These are phyloP conservation scores for Fraxinus excelsior DNA, from an alignment of 257 asterid species.

Conservation along the genomic window DNA sequence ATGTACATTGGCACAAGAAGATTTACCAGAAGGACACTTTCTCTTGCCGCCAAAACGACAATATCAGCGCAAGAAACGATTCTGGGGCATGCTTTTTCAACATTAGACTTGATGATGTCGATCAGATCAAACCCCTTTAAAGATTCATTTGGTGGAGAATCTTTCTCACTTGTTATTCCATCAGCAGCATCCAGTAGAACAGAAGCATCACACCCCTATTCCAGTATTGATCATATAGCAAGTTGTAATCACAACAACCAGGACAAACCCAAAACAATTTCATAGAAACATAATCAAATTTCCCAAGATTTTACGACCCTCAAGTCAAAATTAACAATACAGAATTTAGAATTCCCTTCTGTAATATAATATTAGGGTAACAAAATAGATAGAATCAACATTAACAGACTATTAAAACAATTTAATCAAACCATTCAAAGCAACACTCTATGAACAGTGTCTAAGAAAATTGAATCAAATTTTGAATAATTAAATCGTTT, in stretches of 20 bases:
- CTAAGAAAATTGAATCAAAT: not conserved
- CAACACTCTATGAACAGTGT: not conserved
- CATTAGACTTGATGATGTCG: slow-evolving; percentile 53
- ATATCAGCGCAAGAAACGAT: slow-evolving; percentile 83
- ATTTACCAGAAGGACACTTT: slow-evolving; percentile 62
- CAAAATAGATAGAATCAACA: not conserved
- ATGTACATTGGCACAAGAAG: slow-evolving; percentile 1
- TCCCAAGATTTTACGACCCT: not conserved
- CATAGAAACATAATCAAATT: not conserved
- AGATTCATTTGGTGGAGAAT: slow-evolving; percentile 52
- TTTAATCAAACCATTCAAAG: not conserved
- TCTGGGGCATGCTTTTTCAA: slow-evolving; percentile 70
- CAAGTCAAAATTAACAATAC: not conserved
- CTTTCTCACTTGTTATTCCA: slow-evolving; percentile 55
- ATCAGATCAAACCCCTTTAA: slow-evolving; percentile 55
- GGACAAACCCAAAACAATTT: not conserved
- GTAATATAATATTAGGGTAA: not conserved
- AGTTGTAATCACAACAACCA: not conserved
- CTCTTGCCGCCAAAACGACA: slow-evolving; percentile 78
- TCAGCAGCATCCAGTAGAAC: slow-evolving; percentile 59
- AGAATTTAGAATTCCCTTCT: not conserved
- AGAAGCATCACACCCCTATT: slow-evolving; percentile 86
- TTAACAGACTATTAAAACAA: not conserved
- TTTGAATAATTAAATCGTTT: not conserved
- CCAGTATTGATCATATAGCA: not conserved